Conservation (phyloP, 2,329 filamentous ascomycete genomes). For the Ophiostoma quercus region DNA sequence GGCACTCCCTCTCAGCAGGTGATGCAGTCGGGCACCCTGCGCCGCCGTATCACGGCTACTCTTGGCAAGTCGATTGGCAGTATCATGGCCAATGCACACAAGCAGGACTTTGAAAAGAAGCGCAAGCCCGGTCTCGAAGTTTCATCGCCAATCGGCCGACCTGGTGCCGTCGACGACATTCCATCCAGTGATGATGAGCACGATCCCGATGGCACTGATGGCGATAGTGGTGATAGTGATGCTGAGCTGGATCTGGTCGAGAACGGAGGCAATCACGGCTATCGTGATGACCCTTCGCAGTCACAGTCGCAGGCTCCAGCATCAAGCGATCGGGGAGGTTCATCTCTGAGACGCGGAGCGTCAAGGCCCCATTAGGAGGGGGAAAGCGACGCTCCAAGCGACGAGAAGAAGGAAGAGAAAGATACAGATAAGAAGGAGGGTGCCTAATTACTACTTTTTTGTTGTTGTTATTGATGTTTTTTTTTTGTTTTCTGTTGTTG, state of each 20-base stretch:
- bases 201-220: not conserved
- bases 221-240: slow-evolving; percentile 11
- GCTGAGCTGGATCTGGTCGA: slow-evolving; percentile 24
- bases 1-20: slow-evolving; percentile 2
- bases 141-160: slow-evolving; percentile 16
- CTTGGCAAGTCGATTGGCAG: slow-evolving; percentile 41
- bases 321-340: not conserved
- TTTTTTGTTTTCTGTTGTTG: not conserved
- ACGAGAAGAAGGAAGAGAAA: not conserved
- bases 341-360: not conserved
- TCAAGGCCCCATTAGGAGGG: not conserved
- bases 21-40: slow-evolving; percentile 26
- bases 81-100: slow-evolving; percentile 78
- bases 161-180: slow-evolving; percentile 18
- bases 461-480: not conserved
- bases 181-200: slow-evolving; percentile 26
- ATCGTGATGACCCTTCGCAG: slow-evolving; percentile 8
- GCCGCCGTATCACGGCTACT: slow-evolving; percentile 34
- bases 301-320: not conserved
- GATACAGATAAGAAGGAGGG: not conserved
- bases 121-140: slow-evolving; percentile 38
- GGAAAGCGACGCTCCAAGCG: no score
- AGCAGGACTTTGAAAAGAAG: slow-evolving; percentile 85
- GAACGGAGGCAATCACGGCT: slow-evolving; percentile 12
- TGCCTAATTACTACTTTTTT: not conserved